Base-by-base conservation (phyloP, 768 basidiomycete species). In the Podaxis rugospora region DNA sequence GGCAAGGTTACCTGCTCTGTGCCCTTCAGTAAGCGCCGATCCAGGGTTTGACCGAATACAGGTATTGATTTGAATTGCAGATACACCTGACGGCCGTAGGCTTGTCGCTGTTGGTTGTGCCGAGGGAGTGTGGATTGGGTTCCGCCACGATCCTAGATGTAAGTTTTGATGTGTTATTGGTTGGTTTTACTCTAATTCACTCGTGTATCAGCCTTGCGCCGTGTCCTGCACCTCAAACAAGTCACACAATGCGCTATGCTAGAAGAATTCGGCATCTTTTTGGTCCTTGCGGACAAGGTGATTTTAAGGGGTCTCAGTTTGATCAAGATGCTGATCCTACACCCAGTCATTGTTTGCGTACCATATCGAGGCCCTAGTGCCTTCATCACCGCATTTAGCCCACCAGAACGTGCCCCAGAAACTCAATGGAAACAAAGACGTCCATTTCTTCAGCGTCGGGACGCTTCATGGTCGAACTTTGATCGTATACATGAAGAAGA, bases 401-500 rank as follows among this genome's bases (percentile, higher is more conserved):
- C 83, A 87, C 66, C 84, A 85, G 16, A 84, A 85, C 0, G 89
- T 88, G 0, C 96, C 96, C 1, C 94, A 97, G 70, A 90, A 93
- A 66, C 79, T 98, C 23, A 92, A 90, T 68, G 89, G 92, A 3
- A 90, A 83, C 57, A 90, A 89, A 68, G 94, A 98, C 66, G 94
- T 98, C 16, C 89, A 92, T 64, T 98, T 96, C 76, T 98, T 99
- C 78, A 91, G 90, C 62, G 94, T 97, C 18, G 96, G 96, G 25
- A 88, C 87, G 56, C 80, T 96, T 14, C 84, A 87, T 37, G 90
- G 87, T 28, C 84, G 95, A 16, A 97, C 95, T 0, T 77, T 98
- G 14, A 89, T 99, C 10, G 87, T 97, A 53, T 98, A 93, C 72
- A 97, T 98, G 90, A 95, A 94, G 82, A 93, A 92, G 75, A 95